These are phyloP conservation scores for Sideroxylon spinosum DNA, from an alignment of 179 eudicot species.

Conservation along the genomic window DNA sequence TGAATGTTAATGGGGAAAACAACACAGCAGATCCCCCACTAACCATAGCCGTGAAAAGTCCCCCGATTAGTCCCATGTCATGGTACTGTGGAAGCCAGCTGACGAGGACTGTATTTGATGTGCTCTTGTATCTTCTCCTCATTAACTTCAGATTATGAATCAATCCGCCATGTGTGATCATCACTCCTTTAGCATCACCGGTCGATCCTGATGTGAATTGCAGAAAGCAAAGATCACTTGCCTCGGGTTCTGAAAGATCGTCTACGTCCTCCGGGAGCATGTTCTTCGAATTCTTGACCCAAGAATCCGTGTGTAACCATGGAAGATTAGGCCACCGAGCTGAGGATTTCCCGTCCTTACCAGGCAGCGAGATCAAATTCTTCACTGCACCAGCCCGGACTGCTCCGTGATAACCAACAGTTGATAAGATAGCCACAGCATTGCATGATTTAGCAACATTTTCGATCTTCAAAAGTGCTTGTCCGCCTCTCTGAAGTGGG, in stretches of 20 bases:
- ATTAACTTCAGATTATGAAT: constrained; percentile 55
- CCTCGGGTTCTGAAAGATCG: constrained; percentile 21
- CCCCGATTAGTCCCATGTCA: constrained; percentile 60
- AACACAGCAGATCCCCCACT: constrained; percentile 45
- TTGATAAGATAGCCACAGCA: constrained; percentile 55
- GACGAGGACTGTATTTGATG: constrained; percentile 42
- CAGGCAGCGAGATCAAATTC: constrained; percentile 26
- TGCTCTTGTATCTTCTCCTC: constrained; percentile 48
- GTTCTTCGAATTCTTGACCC: constrained; percentile 33
- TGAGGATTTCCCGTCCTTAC: constrained; percentile 25
- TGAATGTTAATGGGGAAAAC: constrained; percentile 47
- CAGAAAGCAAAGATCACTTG: constrained; percentile 41
- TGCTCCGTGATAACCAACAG: constrained; percentile 41
- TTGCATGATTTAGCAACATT: constrained; percentile 46
- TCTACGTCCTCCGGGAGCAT: not conserved
- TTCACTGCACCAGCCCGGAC: constrained; percentile 47
- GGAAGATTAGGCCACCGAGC: constrained; percentile 54
- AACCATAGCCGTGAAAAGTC: constrained; percentile 49
- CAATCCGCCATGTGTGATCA: constrained; percentile 55
- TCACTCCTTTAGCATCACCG: constrained; percentile 59
- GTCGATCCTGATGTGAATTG: constrained; percentile 62
- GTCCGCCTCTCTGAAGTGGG: constrained; percentile 56
- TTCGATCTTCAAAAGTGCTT: constrained; percentile 47
- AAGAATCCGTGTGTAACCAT: constrained; percentile 54
- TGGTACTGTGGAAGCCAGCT: constrained; percentile 67